Evolutionary conservation across 108 stramenopile genomes (phyloP), one percentile per base, ranked within the genome.

Genomic region (Ochromonas danica): DNA sequence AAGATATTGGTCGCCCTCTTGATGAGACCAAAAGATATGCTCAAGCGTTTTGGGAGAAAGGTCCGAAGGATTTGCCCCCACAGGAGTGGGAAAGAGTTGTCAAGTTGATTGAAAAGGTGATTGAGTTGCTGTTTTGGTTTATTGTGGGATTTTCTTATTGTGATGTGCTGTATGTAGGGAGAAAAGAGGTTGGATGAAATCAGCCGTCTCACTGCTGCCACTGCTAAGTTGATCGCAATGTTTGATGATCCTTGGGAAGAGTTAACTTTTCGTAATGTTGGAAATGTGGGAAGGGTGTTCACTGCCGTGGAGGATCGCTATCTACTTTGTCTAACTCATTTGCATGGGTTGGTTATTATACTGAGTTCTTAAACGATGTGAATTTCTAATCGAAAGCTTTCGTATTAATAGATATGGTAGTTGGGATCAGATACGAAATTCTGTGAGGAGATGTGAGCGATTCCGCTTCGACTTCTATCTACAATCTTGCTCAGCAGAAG

Each of bases 171-270:
- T n/a, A n/a, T n/a, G n/a, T n/a, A n/a, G 39, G 86, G 85, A 14
- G 86, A 87, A 65, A 80, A 83, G 82, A 79, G 81, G 62, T 74
- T 87, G 14, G 84, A 87, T 42, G 86, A 87, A 78, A 87, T 87
- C 70, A 41, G n/a, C 28, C 72, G 72, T 10, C 38, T 75, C 6
- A 75, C 72, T 31, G 51, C 62, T 14, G 83, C 85, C n/a, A 84
- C 85, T 25, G 81, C 74, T 31, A 78, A 80, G 80, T 78, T 87
- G 30, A 77, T 87, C n/a, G 43, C 61, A 10, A 70, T 57, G 25
- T 87, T 85, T 61, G 51, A 42, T 27, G 83, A 87, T 62, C 85
- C 86, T 14, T 87, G 86, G 86, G 86, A 87, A 75, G 82, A 87
- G 42, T 80, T 87, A 0, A 81, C 85, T 28, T 87, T 87, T 79